Evolutionary conservation across 179 eudicot genomes (phyloP).

Genomic region (Amaranthus tricolor): DNA sequence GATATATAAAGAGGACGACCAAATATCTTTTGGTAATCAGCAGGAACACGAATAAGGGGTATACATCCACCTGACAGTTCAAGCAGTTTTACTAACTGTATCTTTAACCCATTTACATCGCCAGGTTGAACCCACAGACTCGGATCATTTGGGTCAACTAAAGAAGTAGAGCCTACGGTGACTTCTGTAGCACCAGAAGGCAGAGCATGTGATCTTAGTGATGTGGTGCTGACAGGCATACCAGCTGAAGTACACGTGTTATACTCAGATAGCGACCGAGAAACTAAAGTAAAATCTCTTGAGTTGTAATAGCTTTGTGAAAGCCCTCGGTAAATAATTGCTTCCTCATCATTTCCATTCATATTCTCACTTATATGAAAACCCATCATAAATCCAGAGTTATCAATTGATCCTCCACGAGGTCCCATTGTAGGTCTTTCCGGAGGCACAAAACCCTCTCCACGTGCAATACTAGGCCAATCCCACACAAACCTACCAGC

Average conservation of each 20-base stretch:
- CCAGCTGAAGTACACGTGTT: conserved; percentile 36
- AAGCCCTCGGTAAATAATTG: conserved; percentile 71
- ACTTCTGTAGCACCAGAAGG: conserved; percentile 54
- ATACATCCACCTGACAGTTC: conserved; percentile 68
- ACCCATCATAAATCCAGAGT: conserved; percentile 44
- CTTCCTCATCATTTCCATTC: conserved; percentile 73
- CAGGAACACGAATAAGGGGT: conserved; percentile 59
- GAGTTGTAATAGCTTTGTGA: conserved; percentile 48
- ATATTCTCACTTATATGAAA: conserved; percentile 42
- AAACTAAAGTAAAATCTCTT: conserved; percentile 43
- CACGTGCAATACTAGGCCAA: conserved; percentile 94
- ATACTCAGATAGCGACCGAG: conserved; percentile 50
- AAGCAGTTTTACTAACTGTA: conserved; percentile 71
- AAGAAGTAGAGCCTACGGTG: conserved; percentile 17
- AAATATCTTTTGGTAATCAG: conserved; percentile 73
- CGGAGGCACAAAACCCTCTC: conserved; percentile 80
- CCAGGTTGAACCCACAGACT: conserved; percentile 80
- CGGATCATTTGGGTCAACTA: conserved; percentile 36
- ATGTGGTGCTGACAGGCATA: conserved; percentile 37
- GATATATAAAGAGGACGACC: conserved; percentile 76
- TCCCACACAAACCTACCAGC: conserved; percentile 98
- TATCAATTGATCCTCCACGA: conserved; percentile 39
- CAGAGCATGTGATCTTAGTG: conserved; percentile 52
- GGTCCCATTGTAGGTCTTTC: conserved; percentile 33
- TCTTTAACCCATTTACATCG: conserved; percentile 71